Percentiles rank a stretch among this genome's conserved stretches.
phyloP scores from a whole-genome alignment of 371 early-diverging fungal species.

The Mucor racemosus region DNA sequence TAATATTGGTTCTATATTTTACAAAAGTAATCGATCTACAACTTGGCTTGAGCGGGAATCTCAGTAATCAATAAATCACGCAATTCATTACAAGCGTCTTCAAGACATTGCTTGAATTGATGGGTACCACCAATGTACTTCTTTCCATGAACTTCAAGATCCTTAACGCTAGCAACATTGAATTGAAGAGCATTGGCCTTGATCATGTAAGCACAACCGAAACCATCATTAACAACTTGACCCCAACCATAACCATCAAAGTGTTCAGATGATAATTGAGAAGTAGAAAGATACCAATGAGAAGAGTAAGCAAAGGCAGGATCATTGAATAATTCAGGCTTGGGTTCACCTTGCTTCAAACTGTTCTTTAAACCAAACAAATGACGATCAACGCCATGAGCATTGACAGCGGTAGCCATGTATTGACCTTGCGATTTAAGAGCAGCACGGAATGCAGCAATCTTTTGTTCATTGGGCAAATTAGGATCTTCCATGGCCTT shows the following conservation, averaged over 20 bases:
- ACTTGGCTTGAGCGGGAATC: conserved; percentile 50
- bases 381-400: conserved; percentile 91
- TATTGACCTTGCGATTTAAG: conserved; percentile 78
- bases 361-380: conserved; percentile 70
- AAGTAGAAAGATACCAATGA: conserved; percentile 94
- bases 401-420: conserved; percentile 83
- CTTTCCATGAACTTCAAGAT: conserved; percentile 53
- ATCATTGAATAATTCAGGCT: conserved; percentile 86
- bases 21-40: conserved; percentile 33
- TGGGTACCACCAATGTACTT: conserved; percentile 48
- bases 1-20: conserved; percentile 5
- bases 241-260: conserved; percentile 97
- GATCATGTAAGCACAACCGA: conserved; percentile 94
- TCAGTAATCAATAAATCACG: conserved; percentile 64
- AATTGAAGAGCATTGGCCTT: conserved; percentile 83
- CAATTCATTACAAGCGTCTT: conserved; percentile 78
- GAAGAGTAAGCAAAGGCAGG: conserved; percentile 79
- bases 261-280: conserved; percentile 88
- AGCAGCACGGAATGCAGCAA: conserved; percentile 74
- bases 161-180: conserved; percentile 77
- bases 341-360: conserved; percentile 71
- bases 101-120: conserved; percentile 62
- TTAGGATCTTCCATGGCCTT: conserved; percentile 82
- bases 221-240: conserved; percentile 95
- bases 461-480: conserved; percentile 60